These are phyloP conservation scores for Themeda triandra DNA, from an alignment of 176 grass and related monocot species.

Conservation along the genomic window DNA sequence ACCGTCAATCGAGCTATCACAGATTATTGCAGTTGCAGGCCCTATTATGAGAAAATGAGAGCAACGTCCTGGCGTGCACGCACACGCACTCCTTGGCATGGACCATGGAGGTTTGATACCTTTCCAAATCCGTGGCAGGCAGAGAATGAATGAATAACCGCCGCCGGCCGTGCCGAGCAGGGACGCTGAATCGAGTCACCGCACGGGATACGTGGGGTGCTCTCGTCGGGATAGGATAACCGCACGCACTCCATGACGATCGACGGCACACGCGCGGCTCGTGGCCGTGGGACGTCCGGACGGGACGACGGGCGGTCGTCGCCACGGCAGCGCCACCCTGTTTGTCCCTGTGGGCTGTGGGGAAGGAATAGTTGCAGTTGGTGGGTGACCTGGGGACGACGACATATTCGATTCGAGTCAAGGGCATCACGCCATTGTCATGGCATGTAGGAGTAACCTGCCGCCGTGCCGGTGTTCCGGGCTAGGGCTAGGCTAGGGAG, in stretches of 20 bases:
- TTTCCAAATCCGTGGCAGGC: not conserved
- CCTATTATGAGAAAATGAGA: not conserved
- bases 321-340: not conserved
- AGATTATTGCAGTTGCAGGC: not conserved
- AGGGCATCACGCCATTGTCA: slow-evolving; percentile 1
- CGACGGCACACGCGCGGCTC: not conserved
- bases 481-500: not conserved
- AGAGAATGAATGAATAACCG: too few relatives aligned
- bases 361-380: slow-evolving; percentile 27
- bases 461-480: not conserved
- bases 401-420: not conserved
- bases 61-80: not conserved
- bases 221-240: not conserved
- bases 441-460: not conserved
- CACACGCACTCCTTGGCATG: not conserved
- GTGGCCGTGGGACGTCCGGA: too few relatives aligned
- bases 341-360: not conserved
- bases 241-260: not conserved
- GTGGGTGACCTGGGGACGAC: slow-evolving; percentile 1
- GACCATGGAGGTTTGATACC: not conserved
- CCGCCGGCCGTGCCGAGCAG: not conserved
- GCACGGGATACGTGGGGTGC: not conserved
- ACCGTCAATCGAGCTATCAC: not conserved
- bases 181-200: not conserved
- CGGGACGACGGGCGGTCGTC: too few relatives aligned